Evolutionary conservation across 192 early-diverging fungal species (phyloP), one percentile per base, ranked within the genome.

Genomic region (Umbelopsis ramanniana): DNA sequence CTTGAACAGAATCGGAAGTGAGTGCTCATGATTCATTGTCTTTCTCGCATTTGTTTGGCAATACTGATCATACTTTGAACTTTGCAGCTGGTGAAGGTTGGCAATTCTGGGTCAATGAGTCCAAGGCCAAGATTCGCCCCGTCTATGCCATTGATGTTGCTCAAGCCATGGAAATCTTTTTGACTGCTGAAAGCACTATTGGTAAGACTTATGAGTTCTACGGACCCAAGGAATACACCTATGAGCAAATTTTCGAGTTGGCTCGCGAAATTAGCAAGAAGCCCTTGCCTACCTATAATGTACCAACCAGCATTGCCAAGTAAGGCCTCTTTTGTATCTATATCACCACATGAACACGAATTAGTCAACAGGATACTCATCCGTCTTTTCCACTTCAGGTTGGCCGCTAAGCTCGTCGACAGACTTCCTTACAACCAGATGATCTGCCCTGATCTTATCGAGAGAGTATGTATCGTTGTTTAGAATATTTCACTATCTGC

Each of bases 151-250:
- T 88, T 33, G 97, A 99, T 79, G 92, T 99, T 47, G 97, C 96
- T 45, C 78, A 85, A 54, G 95, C 89, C 43, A 88, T 99, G 70
- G 89, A 91, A 68, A 75, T 82, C 37, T 90, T 96, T 80, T 78
- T 89, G 70, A 87, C 86, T 40, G 90, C 92, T 76, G 89, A 91
- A 66, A 81, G 83, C 33, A 89, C 92, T 3, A 83, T 90, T 22
- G 95, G 95, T 40, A 89, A 95, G 86, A 93, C 89, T 23, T 93
- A 93, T 69, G 97, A 99, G 84, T 88, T 99, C 35, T 94, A 87
- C 76, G 94, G 93, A 86, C 80, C 88, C 71, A 84, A 88, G 74
- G 89, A 90, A 73, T 97, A 94, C 84, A 85, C 87, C 22, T 90
- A 89, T 71, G 77, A 79, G 70, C 78, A 92, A 43, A 70, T 99